Base-by-base conservation (phyloP, 2,329 filamentous ascomycete species). In the Massarina eburnea region DNA sequence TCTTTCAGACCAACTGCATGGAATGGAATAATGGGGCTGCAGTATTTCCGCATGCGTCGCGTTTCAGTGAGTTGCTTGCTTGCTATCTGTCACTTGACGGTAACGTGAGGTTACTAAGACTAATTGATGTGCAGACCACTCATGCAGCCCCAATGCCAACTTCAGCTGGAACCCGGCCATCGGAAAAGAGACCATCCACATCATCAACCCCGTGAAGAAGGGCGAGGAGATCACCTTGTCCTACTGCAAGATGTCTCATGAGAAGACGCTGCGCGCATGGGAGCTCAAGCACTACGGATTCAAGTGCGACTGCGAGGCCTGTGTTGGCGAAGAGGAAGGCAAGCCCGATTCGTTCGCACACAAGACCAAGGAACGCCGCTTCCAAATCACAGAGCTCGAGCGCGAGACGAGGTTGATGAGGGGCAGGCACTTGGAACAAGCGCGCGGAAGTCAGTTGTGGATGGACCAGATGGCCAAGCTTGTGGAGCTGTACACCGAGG, bases 1-100 rank as follows among this genome's bases (percentile, higher is more conserved):
- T 73, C 41, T 73, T 74, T 51, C 69, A 71, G 48, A 73, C 64
- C 26, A 73, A 74, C 52, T 71, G 66, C 43, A 73, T 71, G 64
- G 64, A 68, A 39, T 62, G 63, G 46, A 54, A 49, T 6, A 38
- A 49, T 2, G 64, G 64, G 1, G 64, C 67, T 0, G 68, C 61
- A 5, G 57, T 75, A 12, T 74, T 71, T 34, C 58, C 62, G 7
- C 45, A 63, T 22, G 61, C 70, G 14, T 58, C 69, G 4, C 68
- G 71, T 22, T 67, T 74, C 61, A 75, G 27, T 30, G 12, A 30
- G 27, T 30, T n/a, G n/a, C n/a, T n/a, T n/a, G n/a, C n/a, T n/a
- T n/a, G n/a, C n/a, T n/a, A n/a, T n/a, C n/a, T n/a, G n/a, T n/a
- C n/a, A n/a, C n/a, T n/a, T n/a, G n/a, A n/a, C n/a, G n/a, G n/a